These are phyloP conservation scores for Lumnitzera racemosa DNA, from an alignment of 345 rosid genomes.

Conservation along the genomic window DNA sequence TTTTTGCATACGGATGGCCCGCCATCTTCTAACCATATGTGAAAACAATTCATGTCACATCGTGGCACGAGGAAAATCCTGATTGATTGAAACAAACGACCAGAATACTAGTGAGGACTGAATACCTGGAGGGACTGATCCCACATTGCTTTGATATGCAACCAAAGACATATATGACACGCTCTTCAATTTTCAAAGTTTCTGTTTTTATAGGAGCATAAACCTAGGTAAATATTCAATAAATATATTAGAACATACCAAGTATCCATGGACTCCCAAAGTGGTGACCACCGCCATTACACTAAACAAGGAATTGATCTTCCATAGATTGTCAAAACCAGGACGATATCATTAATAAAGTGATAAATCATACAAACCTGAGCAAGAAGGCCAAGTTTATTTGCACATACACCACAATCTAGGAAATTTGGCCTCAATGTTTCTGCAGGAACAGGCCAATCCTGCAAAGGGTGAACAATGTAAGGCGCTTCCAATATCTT, in stretches of 20 bases:
- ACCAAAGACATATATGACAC: constrained; percentile 57
- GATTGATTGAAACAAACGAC: neutral
- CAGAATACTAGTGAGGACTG: neutral
- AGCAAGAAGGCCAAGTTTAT: constrained; percentile 60
- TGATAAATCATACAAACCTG: constrained; percentile 34
- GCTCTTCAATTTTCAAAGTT: constrained; percentile 44
- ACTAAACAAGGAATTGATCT: neutral
- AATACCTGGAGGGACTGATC: constrained; percentile 49
- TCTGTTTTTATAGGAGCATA: constrained; percentile 62
- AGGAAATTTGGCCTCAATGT: constrained; percentile 24
- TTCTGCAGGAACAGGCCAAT: constrained; percentile 61
- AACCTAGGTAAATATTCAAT: constrained; percentile 26
- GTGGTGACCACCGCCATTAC: too few relatives aligned
- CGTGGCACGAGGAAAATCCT: too few relatives aligned
- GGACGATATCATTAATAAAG: neutral
- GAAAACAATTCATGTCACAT: too few relatives aligned
- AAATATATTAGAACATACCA: neutral
- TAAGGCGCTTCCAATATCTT: too few relatives aligned
- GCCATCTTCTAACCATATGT: constrained; percentile 44
- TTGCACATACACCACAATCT: constrained; percentile 50
- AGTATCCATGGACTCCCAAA: neutral
- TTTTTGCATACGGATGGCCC: constrained; percentile 72
- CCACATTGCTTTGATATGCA: constrained; percentile 57
- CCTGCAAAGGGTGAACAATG: constrained; percentile 31
- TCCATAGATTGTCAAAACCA: neutral